phyloP scores from a whole-genome alignment of 2,329 filamentous ascomycete genomes.

The Westerdykella sp. region DNA sequence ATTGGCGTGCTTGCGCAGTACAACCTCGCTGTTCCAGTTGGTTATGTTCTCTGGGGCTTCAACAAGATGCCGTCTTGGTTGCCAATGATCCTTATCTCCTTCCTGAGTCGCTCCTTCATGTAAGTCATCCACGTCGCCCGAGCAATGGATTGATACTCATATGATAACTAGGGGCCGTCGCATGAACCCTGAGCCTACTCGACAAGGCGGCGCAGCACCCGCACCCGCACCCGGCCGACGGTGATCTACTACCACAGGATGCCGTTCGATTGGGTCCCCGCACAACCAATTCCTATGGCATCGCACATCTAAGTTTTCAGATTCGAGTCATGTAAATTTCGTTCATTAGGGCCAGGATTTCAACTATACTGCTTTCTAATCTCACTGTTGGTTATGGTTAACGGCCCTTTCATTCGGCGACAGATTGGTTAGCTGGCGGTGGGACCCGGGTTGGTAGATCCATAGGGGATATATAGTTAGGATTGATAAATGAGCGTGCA shows the following conservation, averaged over 20 bases:
- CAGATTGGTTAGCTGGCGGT: background rate
- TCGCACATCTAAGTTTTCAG: background rate
- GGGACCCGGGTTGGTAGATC: background rate
- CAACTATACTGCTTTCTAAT: background rate
- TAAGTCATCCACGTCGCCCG: conserved; percentile 40
- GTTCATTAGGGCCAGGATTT: background rate
- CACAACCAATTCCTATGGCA: background rate
- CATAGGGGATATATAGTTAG: background rate
- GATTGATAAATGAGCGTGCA: too few relatives aligned
- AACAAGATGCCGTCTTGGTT: conserved; percentile 60
- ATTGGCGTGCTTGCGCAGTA: conserved; percentile 60
- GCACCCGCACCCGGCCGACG: conserved; percentile 1
- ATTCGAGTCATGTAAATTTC: background rate
- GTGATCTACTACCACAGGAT: background rate
- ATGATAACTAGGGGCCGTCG: conserved; percentile 19
- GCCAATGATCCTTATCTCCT: conserved; percentile 70
- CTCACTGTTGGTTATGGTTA: background rate
- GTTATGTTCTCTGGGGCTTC: conserved; percentile 60
- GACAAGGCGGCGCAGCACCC: conserved; percentile 4
- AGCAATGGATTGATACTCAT: background rate
- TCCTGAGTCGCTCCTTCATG: conserved; percentile 70
- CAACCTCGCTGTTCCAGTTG: conserved; percentile 57
- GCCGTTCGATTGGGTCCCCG: too few relatives aligned
- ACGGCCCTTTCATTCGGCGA: background rate
- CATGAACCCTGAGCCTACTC: conserved; percentile 5